Conservation (phyloP, 73 alveolate genomes). For the Tetrahymena thermophila region DNA sequence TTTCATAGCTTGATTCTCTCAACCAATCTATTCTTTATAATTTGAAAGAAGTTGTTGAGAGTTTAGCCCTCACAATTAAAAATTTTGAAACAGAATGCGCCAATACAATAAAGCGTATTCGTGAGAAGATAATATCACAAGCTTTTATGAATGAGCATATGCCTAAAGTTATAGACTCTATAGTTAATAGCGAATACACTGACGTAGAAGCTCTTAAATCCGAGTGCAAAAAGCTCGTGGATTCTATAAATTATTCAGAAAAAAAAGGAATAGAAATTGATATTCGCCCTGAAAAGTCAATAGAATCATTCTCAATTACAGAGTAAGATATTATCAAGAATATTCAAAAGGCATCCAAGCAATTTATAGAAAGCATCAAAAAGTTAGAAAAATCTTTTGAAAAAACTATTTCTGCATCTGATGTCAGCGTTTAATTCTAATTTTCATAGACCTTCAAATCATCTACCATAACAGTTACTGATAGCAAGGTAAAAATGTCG, state of each 20-base stretch:
- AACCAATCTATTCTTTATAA: background rate
- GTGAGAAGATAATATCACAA: background rate
- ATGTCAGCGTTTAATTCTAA: background rate
- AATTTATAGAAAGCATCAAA: background rate
- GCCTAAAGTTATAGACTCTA: background rate
- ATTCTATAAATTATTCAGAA: background rate
- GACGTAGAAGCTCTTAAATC: background rate
- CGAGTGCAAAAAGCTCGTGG: background rate
- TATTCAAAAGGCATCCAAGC: background rate
- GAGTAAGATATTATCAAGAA: background rate
- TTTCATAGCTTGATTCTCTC: background rate
- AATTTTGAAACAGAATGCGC: background rate
- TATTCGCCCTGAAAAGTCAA: background rate
- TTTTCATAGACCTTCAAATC: conserved; percentile 13
- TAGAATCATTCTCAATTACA: background rate
- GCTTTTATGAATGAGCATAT: background rate
- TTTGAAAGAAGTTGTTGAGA: background rate
- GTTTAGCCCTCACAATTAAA: background rate
- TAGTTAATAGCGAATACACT: background rate
- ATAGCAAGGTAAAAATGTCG: background rate
- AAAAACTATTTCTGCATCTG: conserved; percentile 1
- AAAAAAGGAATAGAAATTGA: background rate
- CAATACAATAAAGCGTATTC: background rate
- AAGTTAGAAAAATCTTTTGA: conserved; percentile 35
- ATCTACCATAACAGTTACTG: conserved; percentile 7